A percentile compares a stretch with the other conserved stretches of the same genome.
Evolutionary conservation across 352 stramenopile genomes (phyloP).

Genomic region (Phytophthora pinifolia): DNA sequence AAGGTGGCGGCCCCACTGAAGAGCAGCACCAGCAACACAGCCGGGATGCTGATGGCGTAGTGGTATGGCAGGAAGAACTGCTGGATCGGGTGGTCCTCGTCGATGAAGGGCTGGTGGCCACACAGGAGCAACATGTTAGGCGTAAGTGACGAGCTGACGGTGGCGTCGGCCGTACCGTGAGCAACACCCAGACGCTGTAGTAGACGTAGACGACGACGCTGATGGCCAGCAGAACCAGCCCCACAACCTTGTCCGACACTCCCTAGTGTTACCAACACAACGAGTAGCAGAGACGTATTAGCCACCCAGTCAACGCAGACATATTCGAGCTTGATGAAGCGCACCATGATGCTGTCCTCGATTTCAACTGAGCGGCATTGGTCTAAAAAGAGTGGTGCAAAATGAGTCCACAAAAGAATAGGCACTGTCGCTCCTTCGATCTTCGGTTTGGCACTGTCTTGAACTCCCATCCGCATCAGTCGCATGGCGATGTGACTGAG

Average conservation of each 20-base stretch:
- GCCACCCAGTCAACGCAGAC: neutral
- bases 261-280: constrained; percentile 29
- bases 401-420: no score
- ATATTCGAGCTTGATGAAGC: neutral
- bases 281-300: neutral
- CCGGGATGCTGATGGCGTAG: constrained; percentile 88
- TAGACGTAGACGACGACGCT: constrained; percentile 90
- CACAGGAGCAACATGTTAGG: neutral
- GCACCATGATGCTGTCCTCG: constrained; percentile 15
- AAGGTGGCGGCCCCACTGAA: constrained; percentile 84
- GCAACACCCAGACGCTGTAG: constrained; percentile 90
- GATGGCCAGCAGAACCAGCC: constrained; percentile 71
- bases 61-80: constrained; percentile 88
- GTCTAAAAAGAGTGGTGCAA: no score
- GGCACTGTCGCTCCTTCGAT: constrained; percentile 4
- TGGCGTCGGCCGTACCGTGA: constrained; percentile 59
- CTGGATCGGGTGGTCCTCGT: constrained; percentile 74
- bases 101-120: constrained; percentile 78
- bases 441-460: neutral
- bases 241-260: constrained; percentile 78
- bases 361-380: no score
- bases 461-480: neutral
- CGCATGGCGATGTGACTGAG: constrained; percentile 16
- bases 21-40: constrained; percentile 84
- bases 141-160: neutral